Evolutionary conservation across 163 green algal genomes (phyloP).

Genomic region (Picocystis sp.): DNA sequence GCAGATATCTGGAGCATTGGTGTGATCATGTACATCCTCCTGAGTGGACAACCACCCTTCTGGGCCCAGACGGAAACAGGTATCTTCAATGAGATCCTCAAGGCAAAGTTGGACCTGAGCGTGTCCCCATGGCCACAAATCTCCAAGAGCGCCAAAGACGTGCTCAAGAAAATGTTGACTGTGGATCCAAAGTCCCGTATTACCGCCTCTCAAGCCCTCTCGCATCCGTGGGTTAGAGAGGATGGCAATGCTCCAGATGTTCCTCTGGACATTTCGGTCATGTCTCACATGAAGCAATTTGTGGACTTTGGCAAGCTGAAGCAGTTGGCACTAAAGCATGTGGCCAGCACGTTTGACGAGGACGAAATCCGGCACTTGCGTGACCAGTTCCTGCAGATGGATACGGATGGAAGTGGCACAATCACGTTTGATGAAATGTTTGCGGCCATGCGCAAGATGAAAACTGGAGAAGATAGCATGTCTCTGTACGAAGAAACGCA

Average conservation of each 20-base stretch:
- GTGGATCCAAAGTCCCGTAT: constrained; percentile 66
- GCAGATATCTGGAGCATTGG: constrained; percentile 91
- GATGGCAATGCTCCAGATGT: constrained; percentile 67
- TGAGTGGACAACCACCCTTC: constrained; percentile 88
- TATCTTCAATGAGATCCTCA: constrained; percentile 81
- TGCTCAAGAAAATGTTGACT: constrained; percentile 70
- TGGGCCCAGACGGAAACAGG: constrained; percentile 86
- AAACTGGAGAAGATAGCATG: no score
- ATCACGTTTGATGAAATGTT: constrained; percentile 86
- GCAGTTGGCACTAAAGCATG: constrained; percentile 79
- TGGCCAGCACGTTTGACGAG: constrained; percentile 33
- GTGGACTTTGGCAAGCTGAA: constrained; percentile 90
- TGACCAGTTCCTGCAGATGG: constrained; percentile 82
- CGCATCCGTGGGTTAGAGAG: constrained; percentile 83
- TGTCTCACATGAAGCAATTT: constrained; percentile 77
- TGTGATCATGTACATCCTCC: constrained; percentile 97
- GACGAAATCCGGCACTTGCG: constrained; percentile 82
- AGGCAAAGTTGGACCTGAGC: constrained; percentile 70
- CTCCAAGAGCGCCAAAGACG: constrained; percentile 70
- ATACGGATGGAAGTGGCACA: constrained; percentile 75
- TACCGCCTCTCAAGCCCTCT: constrained; percentile 69
- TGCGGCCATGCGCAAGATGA: neutral
- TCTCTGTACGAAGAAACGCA: no score
- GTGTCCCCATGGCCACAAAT: constrained; percentile 81
- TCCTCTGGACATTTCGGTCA: constrained; percentile 76